phyloP scores from a whole-genome alignment of 208 protist species.

The Leishmania braziliensis region DNA sequence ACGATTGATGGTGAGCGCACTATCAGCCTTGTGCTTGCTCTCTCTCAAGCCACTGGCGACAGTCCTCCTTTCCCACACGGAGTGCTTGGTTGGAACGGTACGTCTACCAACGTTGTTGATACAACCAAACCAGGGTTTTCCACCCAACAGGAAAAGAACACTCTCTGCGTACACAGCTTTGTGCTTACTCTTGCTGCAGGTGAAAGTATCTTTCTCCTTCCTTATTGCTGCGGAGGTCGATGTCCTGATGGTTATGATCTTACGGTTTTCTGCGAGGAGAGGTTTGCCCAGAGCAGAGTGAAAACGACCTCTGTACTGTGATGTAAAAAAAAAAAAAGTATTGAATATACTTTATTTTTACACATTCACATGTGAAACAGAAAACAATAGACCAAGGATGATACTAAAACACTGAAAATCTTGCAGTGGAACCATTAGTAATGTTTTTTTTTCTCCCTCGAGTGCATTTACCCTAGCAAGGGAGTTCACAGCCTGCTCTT shows the following conservation, averaged over 20 bases:
- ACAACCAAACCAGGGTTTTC: conserved; percentile 22
- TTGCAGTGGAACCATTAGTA: neutral
- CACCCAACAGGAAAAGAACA: conserved; percentile 16
- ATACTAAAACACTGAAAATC: neutral
- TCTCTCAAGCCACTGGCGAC: conserved; percentile 43
- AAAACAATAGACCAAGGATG: neutral
- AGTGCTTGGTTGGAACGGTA: conserved; percentile 27
- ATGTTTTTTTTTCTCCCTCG: neutral
- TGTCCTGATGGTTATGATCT: conserved; percentile 20
- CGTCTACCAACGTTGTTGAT: conserved; percentile 19
- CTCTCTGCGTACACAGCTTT: conserved; percentile 23
- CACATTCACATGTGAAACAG: neutral
- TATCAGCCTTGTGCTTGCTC: conserved; percentile 35
- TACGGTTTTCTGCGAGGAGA: conserved; percentile 15
- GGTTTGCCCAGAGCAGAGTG: conserved; percentile 7
- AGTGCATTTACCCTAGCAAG: neutral
- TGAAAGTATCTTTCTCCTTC: conserved; percentile 28
- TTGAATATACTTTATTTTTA: neutral
- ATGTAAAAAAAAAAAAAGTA: conserved; percentile 22
- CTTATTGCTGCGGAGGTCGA: conserved; percentile 23
- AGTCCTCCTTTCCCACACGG: conserved; percentile 28
- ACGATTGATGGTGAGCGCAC: conserved; percentile 29
- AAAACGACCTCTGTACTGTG: conserved; percentile 13
- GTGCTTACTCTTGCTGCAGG: conserved; percentile 16
- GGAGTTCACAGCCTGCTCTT: neutral